Evolutionary conservation across 2,329 filamentous ascomycete species (phyloP).

Genomic region (Stachybotrys echinatus): DNA sequence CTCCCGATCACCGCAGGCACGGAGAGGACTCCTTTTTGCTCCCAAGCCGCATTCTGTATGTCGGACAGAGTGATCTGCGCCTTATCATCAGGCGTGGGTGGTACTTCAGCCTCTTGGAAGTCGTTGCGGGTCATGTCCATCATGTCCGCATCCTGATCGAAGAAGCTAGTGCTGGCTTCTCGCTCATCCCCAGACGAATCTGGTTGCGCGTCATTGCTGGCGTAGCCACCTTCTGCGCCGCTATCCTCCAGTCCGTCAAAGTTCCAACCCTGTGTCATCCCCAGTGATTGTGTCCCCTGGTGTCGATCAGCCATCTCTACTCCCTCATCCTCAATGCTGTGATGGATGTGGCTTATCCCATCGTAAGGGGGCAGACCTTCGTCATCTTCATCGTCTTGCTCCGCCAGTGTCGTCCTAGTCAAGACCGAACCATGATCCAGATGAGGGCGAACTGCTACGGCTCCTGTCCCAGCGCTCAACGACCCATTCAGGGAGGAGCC

Average conservation of each 20-base stretch:
- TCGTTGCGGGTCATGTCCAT: conserved; percentile 8
- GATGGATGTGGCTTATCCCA: conserved; percentile 23
- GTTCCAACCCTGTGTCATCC: conserved; percentile 37
- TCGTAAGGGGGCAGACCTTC: conserved; percentile 28
- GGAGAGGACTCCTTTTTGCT: conserved; percentile 29
- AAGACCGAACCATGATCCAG: conserved; percentile 51
- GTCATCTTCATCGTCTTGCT: conserved; percentile 19
- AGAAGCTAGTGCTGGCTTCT: conserved; percentile 12
- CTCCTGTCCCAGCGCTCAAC: conserved; percentile 80
- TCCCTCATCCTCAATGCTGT: conserved; percentile 45
- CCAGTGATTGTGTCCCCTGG: conserved; percentile 19
- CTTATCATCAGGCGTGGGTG: conserved; percentile 8
- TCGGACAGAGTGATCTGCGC: conserved; percentile 13
- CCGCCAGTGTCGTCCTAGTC: conserved; percentile 20
- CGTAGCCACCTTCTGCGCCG: conserved; percentile 23
- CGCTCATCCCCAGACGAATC: conserved; percentile 32
- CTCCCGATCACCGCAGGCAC: conserved; percentile 29
- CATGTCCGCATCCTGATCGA: conserved; percentile 25
- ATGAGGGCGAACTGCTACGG: conserved; percentile 67
- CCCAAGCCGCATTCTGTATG: conserved; percentile 28
- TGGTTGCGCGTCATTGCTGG: conserved; percentile 38
- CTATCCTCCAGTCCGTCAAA: conserved; percentile 33
- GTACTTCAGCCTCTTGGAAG: conserved; percentile 8
- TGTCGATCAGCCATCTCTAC: conserved; percentile 33
- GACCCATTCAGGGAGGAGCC: conserved; percentile 83